Base-by-base conservation (phyloP, 345 rosid genomes). In the Arabis alpina region DNA sequence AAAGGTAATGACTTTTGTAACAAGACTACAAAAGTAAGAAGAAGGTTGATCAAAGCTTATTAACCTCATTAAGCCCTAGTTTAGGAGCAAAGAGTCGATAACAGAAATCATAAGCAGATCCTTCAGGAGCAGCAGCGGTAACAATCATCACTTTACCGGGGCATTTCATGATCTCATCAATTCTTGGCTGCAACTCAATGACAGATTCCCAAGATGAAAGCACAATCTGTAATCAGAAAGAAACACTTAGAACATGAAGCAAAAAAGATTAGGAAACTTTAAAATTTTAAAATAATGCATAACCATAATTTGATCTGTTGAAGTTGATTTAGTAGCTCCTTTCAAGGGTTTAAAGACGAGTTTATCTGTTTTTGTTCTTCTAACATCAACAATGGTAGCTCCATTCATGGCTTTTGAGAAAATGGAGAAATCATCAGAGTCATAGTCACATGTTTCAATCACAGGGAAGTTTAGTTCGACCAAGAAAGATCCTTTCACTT, bases 71-170 rank as follows among this genome's bases (percentile, higher is more conserved):
- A 55, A 87, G 15, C 12, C 95, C 90, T n/a, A 68, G 44, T 68
- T 83, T 84, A 0, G 91, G 93, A 27, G 72, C 57, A 55, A 88
- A 91, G 82, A 59, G 81, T 14, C 97, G 81, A 64, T 93, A 87
- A 7, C 64, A 68, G 44, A 84, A 83, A 63, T 87, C 89, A 58
- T 85, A 85, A 43, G 72, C 82, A 10, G 25, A 39, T 16, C 81
- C 89, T 4, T 79, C 27, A 10, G 85, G 79, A 58, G 91, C 89
- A 28, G 59, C 78, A 16, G 81, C 90, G 13, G 93, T 68, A 58
- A 88, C 85, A 62, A 88, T 71, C 5, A 86, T 68, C 37, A 88
- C 70, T 62, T 49, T 61, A 5, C 85, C 84, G 19, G 90, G 87
- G 58, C 80, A 87, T 72, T 85, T 80, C 24, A 0, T 0, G 52